These are phyloP conservation scores for Rubus parviflorus DNA, from an alignment of 306 rosid species.

Conservation along the genomic window DNA sequence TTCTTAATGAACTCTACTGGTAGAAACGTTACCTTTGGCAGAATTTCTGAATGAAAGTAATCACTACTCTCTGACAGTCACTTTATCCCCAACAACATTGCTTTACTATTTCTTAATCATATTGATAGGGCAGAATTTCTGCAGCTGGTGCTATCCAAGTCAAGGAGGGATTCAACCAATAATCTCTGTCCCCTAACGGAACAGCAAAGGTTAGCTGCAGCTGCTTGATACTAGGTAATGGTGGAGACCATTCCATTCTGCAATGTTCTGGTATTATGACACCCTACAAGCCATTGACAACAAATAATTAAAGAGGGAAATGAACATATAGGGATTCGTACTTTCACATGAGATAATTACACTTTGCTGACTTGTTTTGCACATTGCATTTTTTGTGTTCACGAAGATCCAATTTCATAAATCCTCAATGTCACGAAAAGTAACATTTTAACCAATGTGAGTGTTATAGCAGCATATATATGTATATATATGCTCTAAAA, in stretches of 20 bases:
- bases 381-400: neutral
- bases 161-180: neutral
- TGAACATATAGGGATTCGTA: neutral
- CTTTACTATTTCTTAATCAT: neutral
- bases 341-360: neutral
- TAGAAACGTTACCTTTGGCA: neutral
- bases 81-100: no score
- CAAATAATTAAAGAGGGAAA: neutral
- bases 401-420: neutral
- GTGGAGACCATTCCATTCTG: constrained; percentile 1
- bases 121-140: neutral
- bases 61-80: neutral
- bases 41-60: neutral
- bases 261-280: constrained; percentile 3
- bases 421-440: neutral
- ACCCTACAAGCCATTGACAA: neutral
- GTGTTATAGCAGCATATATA: no score
- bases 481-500: no score
- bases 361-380: neutral
- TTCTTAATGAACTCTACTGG: neutral
- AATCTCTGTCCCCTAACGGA: neutral
- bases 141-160: neutral
- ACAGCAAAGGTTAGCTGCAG: neutral
- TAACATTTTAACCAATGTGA: neutral
- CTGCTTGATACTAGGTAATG: neutral